These are phyloP conservation scores for Salvia hispanica DNA, from an alignment of 257 asterid species.

Conservation along the genomic window DNA sequence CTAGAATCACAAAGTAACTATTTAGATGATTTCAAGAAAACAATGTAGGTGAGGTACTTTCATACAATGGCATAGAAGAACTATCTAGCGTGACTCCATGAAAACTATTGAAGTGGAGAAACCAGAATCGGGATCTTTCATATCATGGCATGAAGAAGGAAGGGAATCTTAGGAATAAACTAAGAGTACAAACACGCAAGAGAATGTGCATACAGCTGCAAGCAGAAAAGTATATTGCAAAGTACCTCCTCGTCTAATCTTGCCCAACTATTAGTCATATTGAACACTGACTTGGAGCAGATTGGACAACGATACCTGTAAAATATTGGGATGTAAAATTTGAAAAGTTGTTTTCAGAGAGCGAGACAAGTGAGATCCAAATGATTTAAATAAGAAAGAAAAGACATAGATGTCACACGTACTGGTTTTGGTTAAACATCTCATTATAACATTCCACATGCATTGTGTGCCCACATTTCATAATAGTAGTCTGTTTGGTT, in stretches of 20 bases:
- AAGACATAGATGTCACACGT: constrained; percentile 27
- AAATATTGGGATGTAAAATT: constrained; percentile 21
- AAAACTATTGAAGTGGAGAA: constrained; percentile 4
- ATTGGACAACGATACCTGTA: constrained; percentile 89
- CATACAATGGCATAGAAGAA: constrained; percentile 2
- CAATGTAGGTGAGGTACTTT: constrained; percentile 10
- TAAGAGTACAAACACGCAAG: constrained; percentile 3
- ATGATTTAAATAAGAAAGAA: constrained; percentile 14
- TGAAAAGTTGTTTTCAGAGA: background rate
- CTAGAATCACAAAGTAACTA: constrained; percentile 20
- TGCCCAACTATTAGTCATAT: constrained; percentile 73
- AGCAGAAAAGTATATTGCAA: constrained; percentile 23
- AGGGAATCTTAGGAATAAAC: background rate
- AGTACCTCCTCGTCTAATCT: constrained; percentile 77
- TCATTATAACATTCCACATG: constrained; percentile 65
- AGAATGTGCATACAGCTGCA: background rate
- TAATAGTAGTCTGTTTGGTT: constrained; percentile 60
- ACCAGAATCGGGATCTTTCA: constrained; percentile 18
- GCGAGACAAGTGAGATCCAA: background rate
- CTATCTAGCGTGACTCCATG: background rate
- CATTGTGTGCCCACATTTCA: constrained; percentile 93
- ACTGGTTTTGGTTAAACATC: constrained; percentile 75
- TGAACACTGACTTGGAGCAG: constrained; percentile 71
- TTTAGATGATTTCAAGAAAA: background rate
- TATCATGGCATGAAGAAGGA: background rate